phyloP scores from a whole-genome alignment of 805 yeast species.

The Grigorovia jiainica region DNA sequence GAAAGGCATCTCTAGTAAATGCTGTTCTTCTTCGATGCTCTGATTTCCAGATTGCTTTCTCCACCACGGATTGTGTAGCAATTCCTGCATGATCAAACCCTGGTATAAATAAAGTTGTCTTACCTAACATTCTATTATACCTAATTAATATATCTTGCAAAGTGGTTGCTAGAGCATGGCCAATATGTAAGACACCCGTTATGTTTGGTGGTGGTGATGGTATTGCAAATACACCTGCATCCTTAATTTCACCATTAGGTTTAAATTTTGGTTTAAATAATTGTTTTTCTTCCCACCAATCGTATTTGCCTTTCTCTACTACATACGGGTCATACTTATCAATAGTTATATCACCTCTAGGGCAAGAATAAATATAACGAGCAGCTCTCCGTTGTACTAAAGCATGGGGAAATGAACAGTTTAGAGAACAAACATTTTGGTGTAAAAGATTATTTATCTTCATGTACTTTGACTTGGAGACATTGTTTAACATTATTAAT shows the following conservation, averaged over 20 bases:
- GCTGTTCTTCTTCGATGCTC: conserved; percentile 86
- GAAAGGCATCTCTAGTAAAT: conserved; percentile 80
- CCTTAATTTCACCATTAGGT: conserved; percentile 57
- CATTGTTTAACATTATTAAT: too few relatives aligned
- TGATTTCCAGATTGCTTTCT: conserved; percentile 81
- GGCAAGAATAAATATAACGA: background rate
- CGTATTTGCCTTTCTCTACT: conserved; percentile 93
- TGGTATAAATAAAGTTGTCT: conserved; percentile 82
- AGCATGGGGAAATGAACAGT: too few relatives aligned
- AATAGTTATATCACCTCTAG: background rate
- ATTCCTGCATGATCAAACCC: conserved; percentile 99
- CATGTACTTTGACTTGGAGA: too few relatives aligned
- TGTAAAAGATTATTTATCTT: too few relatives aligned
- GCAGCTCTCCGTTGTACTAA: too few relatives aligned
- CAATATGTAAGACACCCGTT: conserved; percentile 96
- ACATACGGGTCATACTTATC: conserved; percentile 73
- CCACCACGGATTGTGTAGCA: conserved; percentile 96
- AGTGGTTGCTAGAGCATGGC: conserved; percentile 91
- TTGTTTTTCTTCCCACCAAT: conserved; percentile 87
- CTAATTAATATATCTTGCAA: conserved; percentile 88
- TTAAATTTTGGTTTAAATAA: conserved; percentile 77
- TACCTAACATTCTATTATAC: conserved; percentile 93
- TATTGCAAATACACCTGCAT: conserved; percentile 76
- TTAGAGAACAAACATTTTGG: too few relatives aligned
- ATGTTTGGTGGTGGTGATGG: conserved; percentile 98